Base-by-base conservation (phyloP, 1,284 basidiomycete species). In the Ceratobasidium sp. region DNA sequence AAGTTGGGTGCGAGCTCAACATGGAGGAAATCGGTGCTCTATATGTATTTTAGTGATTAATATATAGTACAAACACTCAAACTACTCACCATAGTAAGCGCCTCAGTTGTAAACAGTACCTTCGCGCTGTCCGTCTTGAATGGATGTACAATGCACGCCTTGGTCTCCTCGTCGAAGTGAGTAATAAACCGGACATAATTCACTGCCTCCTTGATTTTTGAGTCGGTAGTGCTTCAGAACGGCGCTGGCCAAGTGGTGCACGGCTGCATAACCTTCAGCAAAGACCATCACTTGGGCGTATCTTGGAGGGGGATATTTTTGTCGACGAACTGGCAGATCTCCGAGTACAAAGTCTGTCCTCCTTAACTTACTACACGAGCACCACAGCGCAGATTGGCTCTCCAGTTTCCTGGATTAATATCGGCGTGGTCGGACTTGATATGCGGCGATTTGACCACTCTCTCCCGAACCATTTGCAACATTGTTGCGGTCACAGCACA, bases 1-100 rank as follows among this genome's bases (percentile, higher is more conserved):
- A 64, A 64, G 12, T 46, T 33, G 6, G 42, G 33, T 5, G 42
- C 20, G 5, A 42, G 39, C 39, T n/a, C 6, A 23, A 46, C 63
- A 4, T 6, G 10, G 2, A 40, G 33, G n/a, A 66, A 66, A 18
- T 66, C 40, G 15, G 63, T 20, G n/a, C 53, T n/a, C 53, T 55
- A 10, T 23, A 55, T 23, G n/a, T 23, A 55, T 6, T 6, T 6
- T 13, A 46, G 6, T 46, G 13, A 46, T 46, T 6, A 46, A 46
- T 46, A 6, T 55, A 5, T 23, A 23, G 23, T 5, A 23, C 23
- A 6, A 23, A 23, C n/a, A n/a, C 20, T 6, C 53, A n/a, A 46
- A 26, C 10, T 12, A 67, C 64, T 46, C n/a, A 68, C 46, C 66
- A 68, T 68, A 13, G 66, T 68, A 2, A 66, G 13, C 3, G 64